Percentiles rank a stretch among this genome's conserved stretches.
These are phyloP conservation scores for Alternaria incomplexa DNA, from an alignment of 2,329 filamentous ascomycete species.

Conservation along the genomic window DNA sequence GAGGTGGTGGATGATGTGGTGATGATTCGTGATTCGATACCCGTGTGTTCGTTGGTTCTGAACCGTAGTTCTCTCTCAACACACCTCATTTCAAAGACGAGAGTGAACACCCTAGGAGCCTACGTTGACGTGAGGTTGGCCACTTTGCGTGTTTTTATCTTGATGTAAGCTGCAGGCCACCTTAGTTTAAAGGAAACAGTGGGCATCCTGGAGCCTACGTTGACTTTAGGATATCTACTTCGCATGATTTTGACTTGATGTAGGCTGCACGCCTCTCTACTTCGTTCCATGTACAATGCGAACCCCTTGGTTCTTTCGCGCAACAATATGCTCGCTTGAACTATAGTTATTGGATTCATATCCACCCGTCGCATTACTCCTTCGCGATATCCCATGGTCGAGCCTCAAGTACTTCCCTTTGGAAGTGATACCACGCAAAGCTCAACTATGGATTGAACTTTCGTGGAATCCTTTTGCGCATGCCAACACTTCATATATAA, in stretches of 20 bases:
- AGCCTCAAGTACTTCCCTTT: not conserved
- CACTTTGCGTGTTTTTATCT: not conserved
- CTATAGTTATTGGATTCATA: not conserved
- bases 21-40: not conserved
- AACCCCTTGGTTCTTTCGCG: not conserved
- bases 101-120: not conserved
- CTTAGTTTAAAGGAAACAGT: not conserved
- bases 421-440: rapidly evolving
- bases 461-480: not conserved
- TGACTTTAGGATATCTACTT: not conserved
- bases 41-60: not conserved
- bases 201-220: not conserved
- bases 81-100: not conserved
- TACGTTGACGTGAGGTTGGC: not conserved
- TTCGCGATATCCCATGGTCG: not conserved
- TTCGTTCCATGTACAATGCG: not conserved
- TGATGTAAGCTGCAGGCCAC: not conserved
- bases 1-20: not conserved
- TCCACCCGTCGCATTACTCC: not conserved
- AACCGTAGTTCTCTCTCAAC: not conserved
- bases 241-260: not conserved
- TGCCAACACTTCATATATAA: not conserved
- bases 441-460: not conserved
- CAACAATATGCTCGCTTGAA: not conserved
- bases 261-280: not conserved